These are phyloP conservation scores for Pistacia vera DNA, from an alignment of 345 rosid genomes.

Conservation along the genomic window DNA sequence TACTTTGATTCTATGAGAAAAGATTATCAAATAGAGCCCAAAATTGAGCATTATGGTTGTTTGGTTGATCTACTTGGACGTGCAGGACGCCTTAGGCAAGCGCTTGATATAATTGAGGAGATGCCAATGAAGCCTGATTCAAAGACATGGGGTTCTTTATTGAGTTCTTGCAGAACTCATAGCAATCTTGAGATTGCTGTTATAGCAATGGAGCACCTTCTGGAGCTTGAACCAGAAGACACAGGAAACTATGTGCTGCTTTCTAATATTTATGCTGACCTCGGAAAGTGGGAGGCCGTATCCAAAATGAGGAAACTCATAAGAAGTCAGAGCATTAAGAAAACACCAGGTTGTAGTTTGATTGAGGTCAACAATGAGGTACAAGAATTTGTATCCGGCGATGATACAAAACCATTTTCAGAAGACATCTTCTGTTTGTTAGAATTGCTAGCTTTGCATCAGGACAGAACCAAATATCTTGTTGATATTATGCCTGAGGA, in stretches of 20 bases:
- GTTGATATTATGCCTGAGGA: slow-evolving; percentile 14
- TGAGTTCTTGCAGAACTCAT: slow-evolving; percentile 47
- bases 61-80: slow-evolving; percentile 58
- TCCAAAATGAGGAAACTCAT: slow-evolving; percentile 44
- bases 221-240: slow-evolving; percentile 57
- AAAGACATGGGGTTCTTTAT: slow-evolving; percentile 58
- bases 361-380: slow-evolving; percentile 56
- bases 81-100: slow-evolving; percentile 37
- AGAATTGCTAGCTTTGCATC: slow-evolving; percentile 37
- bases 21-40: slow-evolving; percentile 43
- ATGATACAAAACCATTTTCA: slow-evolving; percentile 47
- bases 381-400: slow-evolving; percentile 57
- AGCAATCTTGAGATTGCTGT: slow-evolving; percentile 42
- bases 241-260: slow-evolving; percentile 59
- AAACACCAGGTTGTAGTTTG: slow-evolving; percentile 57
- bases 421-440: slow-evolving; percentile 38
- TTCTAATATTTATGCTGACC: slow-evolving; percentile 58
- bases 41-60: slow-evolving; percentile 55
- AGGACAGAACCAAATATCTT: slow-evolving; percentile 4
- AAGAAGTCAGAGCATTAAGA: slow-evolving; percentile 49
- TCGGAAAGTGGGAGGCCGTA: slow-evolving; percentile 55
- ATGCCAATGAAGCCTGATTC: slow-evolving; percentile 55
- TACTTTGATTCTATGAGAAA: slow-evolving; percentile 50
- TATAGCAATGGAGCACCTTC: slow-evolving; percentile 49
- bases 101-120: slow-evolving; percentile 33